Base-by-base conservation (phyloP, 352 stramenopile genomes). In the Sclerospora graminicola region DNA sequence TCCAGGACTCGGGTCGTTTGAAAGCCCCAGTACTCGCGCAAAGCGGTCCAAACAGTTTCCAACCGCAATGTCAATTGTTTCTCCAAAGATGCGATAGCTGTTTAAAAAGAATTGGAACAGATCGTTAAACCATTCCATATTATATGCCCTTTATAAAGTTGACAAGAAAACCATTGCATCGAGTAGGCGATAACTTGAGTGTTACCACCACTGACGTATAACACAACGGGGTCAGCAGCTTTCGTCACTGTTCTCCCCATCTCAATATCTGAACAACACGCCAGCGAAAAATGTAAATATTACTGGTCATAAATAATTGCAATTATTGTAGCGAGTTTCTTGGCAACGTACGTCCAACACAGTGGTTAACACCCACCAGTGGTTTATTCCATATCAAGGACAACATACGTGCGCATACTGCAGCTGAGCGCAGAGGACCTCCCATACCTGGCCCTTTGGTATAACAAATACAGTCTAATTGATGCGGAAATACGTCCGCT, bases 161-260 rank as follows among this genome's bases (percentile, higher is more conserved):
- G n/a, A n/a, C n/a, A n/a, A n/a, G n/a, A n/a, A n/a, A n/a, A 90
- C 71, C 80, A 66, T 50, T 93, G 79, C 79, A 88, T 90, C 35
- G 77, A 79, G 60, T 92, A 91, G 29, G 78, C 74, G 44, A 94
- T 91, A 32, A 97, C 89, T 70, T 99, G 96, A 18, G 97, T 99
- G 73, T 99, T 99, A 11, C 96, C 96, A 11, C 96, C 96, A 54
- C 85, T 98, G 6, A 99, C 96, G 52, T 99, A 99, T 5, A 99
- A 67, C 48, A 99, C 94, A 5, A 99, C 95, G 2, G 97, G 97
- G 54, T 99, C 83, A 4, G 76, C 54, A 11, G 84, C 80, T 42
- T 94, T 95, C 43, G 95, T 98, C 10, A 97, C 95, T 13, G 97
- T 92, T 37, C 97, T 75, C 9, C 96, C 97, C 97, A 99, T 99